Percentiles rank a stretch among this genome's conserved stretches.
Evolutionary conservation across 2,329 filamentous ascomycete species (phyloP).

Genomic region (Leptographium wingfieldii): DNA sequence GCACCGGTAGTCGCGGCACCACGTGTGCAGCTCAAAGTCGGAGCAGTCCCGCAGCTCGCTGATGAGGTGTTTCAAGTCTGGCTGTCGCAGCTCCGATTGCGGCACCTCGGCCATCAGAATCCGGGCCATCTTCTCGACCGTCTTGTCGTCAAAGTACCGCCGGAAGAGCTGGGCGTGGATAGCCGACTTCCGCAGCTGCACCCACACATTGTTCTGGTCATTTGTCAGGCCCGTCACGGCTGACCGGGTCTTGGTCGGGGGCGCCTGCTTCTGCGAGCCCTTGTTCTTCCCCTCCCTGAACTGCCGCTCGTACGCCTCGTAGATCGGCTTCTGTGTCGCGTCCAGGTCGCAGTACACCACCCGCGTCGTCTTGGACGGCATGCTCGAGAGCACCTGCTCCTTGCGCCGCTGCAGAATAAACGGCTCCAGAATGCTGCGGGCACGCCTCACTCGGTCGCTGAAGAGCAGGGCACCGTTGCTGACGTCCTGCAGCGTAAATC

Average conservation of each 20-base stretch:
- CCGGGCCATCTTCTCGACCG: constrained; percentile 57
- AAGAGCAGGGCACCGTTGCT: constrained; percentile 76
- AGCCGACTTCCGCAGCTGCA: constrained; percentile 83
- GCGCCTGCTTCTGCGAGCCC: constrained; percentile 24
- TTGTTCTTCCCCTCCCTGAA: constrained; percentile 47
- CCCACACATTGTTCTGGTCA: constrained; percentile 61
- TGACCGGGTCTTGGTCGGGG: constrained; percentile 18
- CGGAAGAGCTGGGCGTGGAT: constrained; percentile 86
- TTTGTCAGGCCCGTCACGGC: constrained; percentile 26
- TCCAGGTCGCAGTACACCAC: constrained; percentile 77
- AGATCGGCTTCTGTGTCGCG: constrained; percentile 57
- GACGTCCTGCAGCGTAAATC: constrained; percentile 69
- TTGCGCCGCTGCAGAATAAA: constrained; percentile 94
- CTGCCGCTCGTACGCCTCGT: constrained; percentile 50
- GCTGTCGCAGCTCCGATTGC: constrained; percentile 38
- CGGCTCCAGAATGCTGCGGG: constrained; percentile 83
- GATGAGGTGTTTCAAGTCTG: constrained; percentile 38
- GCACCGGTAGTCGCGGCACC: constrained; percentile 49
- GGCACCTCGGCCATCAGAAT: constrained; percentile 60
- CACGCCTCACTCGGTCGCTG: constrained; percentile 72
- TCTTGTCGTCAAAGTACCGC: constrained; percentile 62
- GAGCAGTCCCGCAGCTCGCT: constrained; percentile 45
- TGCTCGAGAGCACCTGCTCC: constrained; percentile 72
- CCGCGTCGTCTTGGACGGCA: constrained; percentile 66
- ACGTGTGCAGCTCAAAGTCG: constrained; percentile 53